Conservation (phyloP, 129 eudicot species). For the Apium graveolens region DNA sequence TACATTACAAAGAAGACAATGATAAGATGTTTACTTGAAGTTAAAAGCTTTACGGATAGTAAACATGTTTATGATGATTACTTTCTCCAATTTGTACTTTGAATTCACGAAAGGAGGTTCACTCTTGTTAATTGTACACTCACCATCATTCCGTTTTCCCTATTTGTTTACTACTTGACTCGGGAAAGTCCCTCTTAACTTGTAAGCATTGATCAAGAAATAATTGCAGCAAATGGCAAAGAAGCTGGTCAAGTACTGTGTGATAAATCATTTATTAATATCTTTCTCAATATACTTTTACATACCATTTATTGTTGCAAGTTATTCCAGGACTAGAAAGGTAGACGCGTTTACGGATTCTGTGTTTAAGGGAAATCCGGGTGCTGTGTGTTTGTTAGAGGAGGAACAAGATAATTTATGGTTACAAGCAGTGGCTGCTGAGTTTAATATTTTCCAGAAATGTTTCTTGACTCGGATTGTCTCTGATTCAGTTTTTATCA, state of each 20-base stretch:
- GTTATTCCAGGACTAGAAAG: too few relatives aligned
- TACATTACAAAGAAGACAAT: too few relatives aligned
- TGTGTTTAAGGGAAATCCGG: constrained; percentile 91
- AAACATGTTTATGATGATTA: too few relatives aligned
- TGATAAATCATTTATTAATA: constrained; percentile 23
- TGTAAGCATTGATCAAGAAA: too few relatives aligned
- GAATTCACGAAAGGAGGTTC: too few relatives aligned
- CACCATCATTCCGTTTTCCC: too few relatives aligned
- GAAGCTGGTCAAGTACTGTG: constrained; percentile 48
- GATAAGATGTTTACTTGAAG: too few relatives aligned
- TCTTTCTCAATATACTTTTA: background rate
- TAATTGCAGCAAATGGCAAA: constrained; percentile 26
- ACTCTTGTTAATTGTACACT: too few relatives aligned
- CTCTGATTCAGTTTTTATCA: constrained; percentile 6
- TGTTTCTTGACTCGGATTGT: constrained; percentile 51
- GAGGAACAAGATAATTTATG: constrained; percentile 55
- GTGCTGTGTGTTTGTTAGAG: constrained; percentile 75
- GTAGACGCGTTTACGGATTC: constrained; percentile 68
- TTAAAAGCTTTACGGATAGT: too few relatives aligned
- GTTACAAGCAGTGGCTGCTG: constrained; percentile 76
- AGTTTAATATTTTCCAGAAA: constrained; percentile 70
- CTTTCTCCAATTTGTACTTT: too few relatives aligned
- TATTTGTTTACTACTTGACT: too few relatives aligned
- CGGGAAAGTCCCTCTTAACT: too few relatives aligned
- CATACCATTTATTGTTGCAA: background rate